A percentile compares a stretch with the other conserved stretches of the same genome.
These are phyloP conservation scores for Irpex lacteus DNA, from an alignment of 1,284 basidiomycete species.

Conservation along the genomic window DNA sequence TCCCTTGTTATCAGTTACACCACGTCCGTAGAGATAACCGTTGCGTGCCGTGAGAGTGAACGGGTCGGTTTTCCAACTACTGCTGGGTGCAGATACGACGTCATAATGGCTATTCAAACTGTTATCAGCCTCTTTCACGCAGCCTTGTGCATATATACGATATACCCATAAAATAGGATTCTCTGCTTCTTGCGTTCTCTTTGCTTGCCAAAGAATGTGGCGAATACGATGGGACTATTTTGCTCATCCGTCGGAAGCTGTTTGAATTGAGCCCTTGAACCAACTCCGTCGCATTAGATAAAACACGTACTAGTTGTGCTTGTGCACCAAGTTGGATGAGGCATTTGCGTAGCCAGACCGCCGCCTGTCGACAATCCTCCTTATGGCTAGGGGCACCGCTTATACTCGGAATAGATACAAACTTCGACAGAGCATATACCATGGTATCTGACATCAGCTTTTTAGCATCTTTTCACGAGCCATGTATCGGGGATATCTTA, in stretches of 20 bases:
- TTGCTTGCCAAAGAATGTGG: conserved; percentile 74
- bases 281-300: neutral
- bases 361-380: conserved; percentile 91
- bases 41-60: conserved; percentile 84
- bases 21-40: conserved; percentile 93
- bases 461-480: too few species aligned
- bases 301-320: conserved; percentile 59
- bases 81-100: conserved; percentile 75
- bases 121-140: neutral
- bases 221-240: conserved; percentile 82
- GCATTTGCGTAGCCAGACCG: conserved; percentile 87
- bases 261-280: neutral
- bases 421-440: conserved; percentile 76
- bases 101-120: conserved; percentile 77
- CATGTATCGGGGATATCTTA: conserved; percentile 1
- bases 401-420: conserved; percentile 86
- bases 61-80: conserved; percentile 84
- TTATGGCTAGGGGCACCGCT: conserved; percentile 66
- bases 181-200: conserved; percentile 57
- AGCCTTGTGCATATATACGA: neutral
- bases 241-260: conserved; percentile 66
- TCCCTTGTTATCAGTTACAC: conserved; percentile 91
- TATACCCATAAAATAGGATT: conserved; percentile 83
- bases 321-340: conserved; percentile 83
- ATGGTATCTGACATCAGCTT: conserved; percentile 47